These are phyloP conservation scores for Mychonastes homosphaera DNA, from an alignment of 139 green algal species.

Conservation along the genomic window DNA sequence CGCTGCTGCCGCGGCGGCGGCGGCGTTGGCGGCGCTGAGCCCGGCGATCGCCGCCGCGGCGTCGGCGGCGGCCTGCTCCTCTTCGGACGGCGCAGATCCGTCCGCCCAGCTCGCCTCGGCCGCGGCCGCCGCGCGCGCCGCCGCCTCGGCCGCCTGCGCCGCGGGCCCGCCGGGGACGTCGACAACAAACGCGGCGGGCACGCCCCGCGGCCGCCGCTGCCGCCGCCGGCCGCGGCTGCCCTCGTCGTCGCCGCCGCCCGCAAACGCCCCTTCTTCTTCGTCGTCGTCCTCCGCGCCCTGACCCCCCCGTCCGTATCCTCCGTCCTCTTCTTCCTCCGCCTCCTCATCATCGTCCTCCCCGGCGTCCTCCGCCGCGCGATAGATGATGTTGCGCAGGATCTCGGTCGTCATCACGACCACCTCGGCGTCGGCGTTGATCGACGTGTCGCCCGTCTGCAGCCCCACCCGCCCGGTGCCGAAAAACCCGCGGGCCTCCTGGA, in stretches of 20 bases:
- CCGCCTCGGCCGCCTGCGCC: no score
- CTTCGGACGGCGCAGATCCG: no score
- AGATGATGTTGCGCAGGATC: slow-evolving; percentile 97
- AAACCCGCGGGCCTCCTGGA: slow-evolving; percentile 61
- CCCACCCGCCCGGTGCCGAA: slow-evolving; percentile 56
- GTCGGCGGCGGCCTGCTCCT: no score
- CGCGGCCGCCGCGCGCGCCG: no score
- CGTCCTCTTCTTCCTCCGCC: no score
- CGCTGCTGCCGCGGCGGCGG: no score
- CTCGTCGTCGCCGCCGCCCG: neutral
- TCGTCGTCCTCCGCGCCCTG: neutral
- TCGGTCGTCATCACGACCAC: slow-evolving; percentile 99
- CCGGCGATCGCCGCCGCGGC: no score
- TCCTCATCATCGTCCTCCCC: slow-evolving; percentile 16
- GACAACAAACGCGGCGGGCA: no score
- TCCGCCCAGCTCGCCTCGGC: no score
- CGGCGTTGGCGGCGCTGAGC: no score
- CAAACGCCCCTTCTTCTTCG: neutral
- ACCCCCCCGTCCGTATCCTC: neutral
- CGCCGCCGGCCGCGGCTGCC: neutral
- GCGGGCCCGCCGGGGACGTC: no score
- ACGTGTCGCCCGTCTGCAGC: slow-evolving; percentile 82
- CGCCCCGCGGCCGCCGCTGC: neutral
- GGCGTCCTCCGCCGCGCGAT: slow-evolving; percentile 38
- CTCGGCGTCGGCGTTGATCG: slow-evolving; percentile 71